phyloP scores from a whole-genome alignment of 2,329 filamentous ascomycete species.

The Claviceps quebecensis region DNA sequence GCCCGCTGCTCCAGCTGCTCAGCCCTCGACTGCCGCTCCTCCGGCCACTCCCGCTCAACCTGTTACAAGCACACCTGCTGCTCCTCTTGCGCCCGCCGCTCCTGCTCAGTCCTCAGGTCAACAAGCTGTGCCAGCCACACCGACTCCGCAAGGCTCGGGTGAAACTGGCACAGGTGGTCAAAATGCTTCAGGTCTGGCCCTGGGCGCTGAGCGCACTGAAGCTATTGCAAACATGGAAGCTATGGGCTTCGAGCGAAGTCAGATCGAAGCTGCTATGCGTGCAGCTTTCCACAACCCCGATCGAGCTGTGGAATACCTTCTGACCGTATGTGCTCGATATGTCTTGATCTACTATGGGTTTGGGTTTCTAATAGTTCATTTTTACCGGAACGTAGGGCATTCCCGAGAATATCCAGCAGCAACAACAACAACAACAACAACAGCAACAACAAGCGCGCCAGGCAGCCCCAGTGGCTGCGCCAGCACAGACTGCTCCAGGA shows the following conservation, averaged over 20 bases:
- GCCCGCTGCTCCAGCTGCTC: conserved; percentile 33
- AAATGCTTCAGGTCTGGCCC: conserved; percentile 62
- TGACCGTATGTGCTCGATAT: conserved; percentile 50
- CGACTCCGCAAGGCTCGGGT: conserved; percentile 35
- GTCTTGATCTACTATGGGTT: neutral
- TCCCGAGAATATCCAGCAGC: conserved; percentile 51
- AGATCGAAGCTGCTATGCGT: conserved; percentile 89
- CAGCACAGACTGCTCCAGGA: conserved; percentile 12
- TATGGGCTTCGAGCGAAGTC: conserved; percentile 83
- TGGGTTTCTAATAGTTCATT: neutral
- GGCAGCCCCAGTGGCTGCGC: conserved; percentile 27
- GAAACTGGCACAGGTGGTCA: conserved; percentile 26
- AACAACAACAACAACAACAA: conserved; percentile 19
- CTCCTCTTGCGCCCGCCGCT: conserved; percentile 35
- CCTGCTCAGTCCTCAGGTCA: conserved; percentile 27
- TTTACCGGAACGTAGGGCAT: conserved; percentile 51
- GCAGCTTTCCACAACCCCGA: conserved; percentile 96
- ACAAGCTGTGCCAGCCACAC: conserved; percentile 35
- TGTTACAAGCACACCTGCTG: conserved; percentile 48
- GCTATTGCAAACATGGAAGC: conserved; percentile 88
- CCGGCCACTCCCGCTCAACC: conserved; percentile 40
- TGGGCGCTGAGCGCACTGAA: conserved; percentile 68
- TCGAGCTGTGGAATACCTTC: conserved; percentile 87
- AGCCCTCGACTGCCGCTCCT: conserved; percentile 46
- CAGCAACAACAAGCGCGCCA: conserved; percentile 48